Base-by-base conservation (phyloP, 2,329 filamentous ascomycete species). In the Furcasterigmium furcatum region DNA sequence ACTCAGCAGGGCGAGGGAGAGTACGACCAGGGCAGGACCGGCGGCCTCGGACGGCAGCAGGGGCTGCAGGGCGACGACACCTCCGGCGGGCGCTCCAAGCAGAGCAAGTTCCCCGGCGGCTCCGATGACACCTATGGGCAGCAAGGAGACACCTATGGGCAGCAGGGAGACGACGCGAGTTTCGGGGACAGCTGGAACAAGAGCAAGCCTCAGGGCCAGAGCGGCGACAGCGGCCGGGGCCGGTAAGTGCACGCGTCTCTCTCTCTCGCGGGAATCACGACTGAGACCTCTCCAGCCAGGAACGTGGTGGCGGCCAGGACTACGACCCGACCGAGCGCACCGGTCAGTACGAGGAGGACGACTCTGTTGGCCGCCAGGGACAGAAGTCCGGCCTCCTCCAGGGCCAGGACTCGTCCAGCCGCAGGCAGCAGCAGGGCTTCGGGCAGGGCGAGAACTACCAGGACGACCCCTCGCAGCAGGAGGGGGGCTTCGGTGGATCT, bases 1-100 rank as follows among this genome's bases (percentile, higher is more conserved):
- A 66, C 73, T 46, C 59, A 66, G 27, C 57, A 72, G 54, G 71
- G 73, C 38, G 71, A 77, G 63, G 58, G 56, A 43, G 71, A 76
- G 52, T 63, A 76, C 45, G 75, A 75, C 55, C 64, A 72, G 52
- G 58, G 71, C 52, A 76, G 75, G 60, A 74, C 71, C 2, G 72
- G 73, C 44, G 59, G 64, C 63, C 40, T 69, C 64, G 47, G 55
- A 59, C 4, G n/a, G n/a, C n/a, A n/a, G n/a, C n/a, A n/a, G n/a
- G n/a, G n/a, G n/a, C n/a, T n/a, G n/a, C 61, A 70, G 6, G 61
- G 61, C 5, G 60, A 58, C 16, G 70, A 73, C 19, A 64, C 72
- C 8, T 63, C 67, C 4, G 72, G 70, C 36, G 67, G 74, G 38
- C 68, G 73, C 44, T 57, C 64, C 1, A 56, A 60, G 10, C 70